phyloP scores from a whole-genome alignment of 2,329 filamentous ascomycete genomes.

The Graphiopsis chlorocephala region DNA sequence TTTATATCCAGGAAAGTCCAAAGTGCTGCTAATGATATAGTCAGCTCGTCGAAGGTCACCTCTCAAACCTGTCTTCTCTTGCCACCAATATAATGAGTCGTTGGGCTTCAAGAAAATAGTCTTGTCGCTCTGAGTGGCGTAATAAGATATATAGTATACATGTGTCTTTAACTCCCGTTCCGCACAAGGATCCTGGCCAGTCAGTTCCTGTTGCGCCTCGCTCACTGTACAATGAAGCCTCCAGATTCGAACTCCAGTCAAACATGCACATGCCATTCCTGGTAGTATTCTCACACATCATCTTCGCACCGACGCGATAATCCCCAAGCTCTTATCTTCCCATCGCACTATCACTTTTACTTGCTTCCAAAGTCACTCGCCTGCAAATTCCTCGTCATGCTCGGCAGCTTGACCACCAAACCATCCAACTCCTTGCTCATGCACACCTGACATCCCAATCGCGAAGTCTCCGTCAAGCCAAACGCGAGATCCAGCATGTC shows the following conservation, averaged over 20 bases:
- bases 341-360: constrained; percentile 17
- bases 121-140: constrained; percentile 13
- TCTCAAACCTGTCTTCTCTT: not conserved
- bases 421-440: constrained; percentile 92
- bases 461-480: constrained; percentile 78
- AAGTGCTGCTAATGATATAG: not conserved
- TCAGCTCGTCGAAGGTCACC: not conserved
- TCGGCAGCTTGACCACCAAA: constrained; percentile 76
- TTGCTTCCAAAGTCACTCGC: constrained; percentile 75
- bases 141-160: constrained; percentile 14
- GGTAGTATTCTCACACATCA: not conserved
- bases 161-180: not conserved
- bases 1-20: not conserved
- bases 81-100: not conserved
- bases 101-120: not conserved
- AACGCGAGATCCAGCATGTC: constrained; percentile 91
- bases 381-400: constrained; percentile 94
- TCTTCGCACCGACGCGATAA: not conserved
- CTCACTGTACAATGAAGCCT: constrained; percentile 9
- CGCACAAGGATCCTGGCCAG: not conserved
- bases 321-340: not conserved
- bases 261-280: constrained; percentile 3
- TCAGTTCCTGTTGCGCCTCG: constrained; percentile 10
- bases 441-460: constrained; percentile 83
- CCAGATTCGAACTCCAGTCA: not conserved